A percentile compares a stretch with the other conserved stretches of the same genome.
These are phyloP conservation scores for Pythium pyrilobum DNA, from an alignment of 352 stramenopile species.

Conservation along the genomic window DNA sequence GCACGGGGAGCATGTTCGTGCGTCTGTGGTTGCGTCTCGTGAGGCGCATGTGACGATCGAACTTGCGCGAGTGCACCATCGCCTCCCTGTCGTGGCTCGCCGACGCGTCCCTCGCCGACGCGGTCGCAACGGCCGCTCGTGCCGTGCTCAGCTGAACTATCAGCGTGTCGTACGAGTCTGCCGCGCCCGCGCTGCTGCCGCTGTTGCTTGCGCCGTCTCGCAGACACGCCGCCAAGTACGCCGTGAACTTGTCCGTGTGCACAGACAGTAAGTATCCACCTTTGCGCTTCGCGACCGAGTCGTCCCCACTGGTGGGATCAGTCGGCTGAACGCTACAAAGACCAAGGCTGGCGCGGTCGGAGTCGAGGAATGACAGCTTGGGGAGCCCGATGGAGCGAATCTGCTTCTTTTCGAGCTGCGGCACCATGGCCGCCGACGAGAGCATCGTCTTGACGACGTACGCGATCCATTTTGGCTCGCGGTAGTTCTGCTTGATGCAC, in stretches of 20 bases:
- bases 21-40: constrained; percentile 52
- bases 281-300: constrained; percentile 12
- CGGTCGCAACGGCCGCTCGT: neutral
- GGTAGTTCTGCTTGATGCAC: constrained; percentile 51
- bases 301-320: neutral
- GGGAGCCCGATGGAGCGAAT: constrained; percentile 44
- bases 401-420: constrained; percentile 65
- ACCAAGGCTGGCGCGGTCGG: neutral
- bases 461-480: constrained; percentile 64
- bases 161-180: neutral
- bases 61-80: constrained; percentile 51
- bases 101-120: neutral
- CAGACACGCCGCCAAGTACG: constrained; percentile 19
- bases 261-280: constrained; percentile 43
- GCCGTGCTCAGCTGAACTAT: constrained; percentile 8
- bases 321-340: neutral
- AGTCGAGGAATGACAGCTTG: constrained; percentile 46
- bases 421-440: constrained; percentile 57
- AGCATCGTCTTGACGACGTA: constrained; percentile 66
- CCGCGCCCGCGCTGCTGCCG: neutral
- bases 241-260: constrained; percentile 48
- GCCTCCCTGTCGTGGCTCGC: constrained; percentile 29
- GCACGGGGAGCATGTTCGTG: constrained; percentile 31
- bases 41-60: constrained; percentile 66
- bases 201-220: neutral